These are phyloP conservation scores for Kickxella alabastrina DNA, from an alignment of 192 early-diverging fungal species.

Conservation along the genomic window DNA sequence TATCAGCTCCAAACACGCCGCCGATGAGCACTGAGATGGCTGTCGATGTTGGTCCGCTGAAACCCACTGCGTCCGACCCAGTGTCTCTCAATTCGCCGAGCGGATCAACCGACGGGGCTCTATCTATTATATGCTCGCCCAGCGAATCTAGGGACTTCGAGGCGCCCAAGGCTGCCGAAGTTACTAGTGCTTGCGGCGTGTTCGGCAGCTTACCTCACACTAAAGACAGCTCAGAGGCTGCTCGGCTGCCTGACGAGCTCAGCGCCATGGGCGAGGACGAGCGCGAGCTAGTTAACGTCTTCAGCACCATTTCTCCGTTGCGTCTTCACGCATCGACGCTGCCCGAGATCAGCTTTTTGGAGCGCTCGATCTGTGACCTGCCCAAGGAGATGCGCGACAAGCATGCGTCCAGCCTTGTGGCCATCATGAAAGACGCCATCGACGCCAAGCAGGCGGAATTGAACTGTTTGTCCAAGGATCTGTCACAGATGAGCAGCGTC, in stretches of 20 bases:
- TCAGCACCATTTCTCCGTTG: neutral
- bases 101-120: too few relatives aligned
- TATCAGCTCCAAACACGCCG: neutral
- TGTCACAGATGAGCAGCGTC: neutral
- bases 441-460: constrained; percentile 5
- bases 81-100: too few relatives aligned
- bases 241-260: too few relatives aligned
- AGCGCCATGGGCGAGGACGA: neutral
- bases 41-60: too few relatives aligned
- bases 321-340: neutral
- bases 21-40: too few relatives aligned
- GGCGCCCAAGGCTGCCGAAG: too few relatives aligned
- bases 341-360: neutral
- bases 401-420: neutral
- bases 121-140: too few relatives aligned
- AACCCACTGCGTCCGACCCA: too few relatives aligned
- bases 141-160: too few relatives aligned
- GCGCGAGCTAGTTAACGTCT: neutral
- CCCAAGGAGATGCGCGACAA: neutral
- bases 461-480: neutral
- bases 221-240: too few relatives aligned
- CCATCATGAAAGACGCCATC: constrained; percentile 1
- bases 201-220: too few relatives aligned
- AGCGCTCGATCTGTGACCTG: neutral
- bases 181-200: too few relatives aligned